Percentiles rank a stretch among this genome's conserved stretches.
Conservation (phyloP, 306 rosid species). For the Astragalus glycyphyllos region DNA sequence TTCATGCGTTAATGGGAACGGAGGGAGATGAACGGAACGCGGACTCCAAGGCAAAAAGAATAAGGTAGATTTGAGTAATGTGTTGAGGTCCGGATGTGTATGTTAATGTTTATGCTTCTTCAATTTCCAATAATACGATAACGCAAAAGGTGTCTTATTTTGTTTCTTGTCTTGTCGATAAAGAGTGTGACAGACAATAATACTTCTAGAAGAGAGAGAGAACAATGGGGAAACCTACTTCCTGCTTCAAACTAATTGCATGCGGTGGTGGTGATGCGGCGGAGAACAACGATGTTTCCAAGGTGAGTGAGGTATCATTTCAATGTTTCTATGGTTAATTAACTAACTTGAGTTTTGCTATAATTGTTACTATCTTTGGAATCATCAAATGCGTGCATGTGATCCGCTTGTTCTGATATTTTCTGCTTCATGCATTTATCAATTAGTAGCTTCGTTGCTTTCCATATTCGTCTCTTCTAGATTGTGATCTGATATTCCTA, state of each 20-base stretch:
- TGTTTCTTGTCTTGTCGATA: constrained; percentile 39
- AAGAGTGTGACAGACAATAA: background rate
- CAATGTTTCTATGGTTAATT: constrained; percentile 13
- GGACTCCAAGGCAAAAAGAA: constrained; percentile 52
- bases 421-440: constrained; percentile 30
- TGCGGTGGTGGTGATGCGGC: constrained; percentile 76
- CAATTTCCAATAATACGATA: constrained; percentile 62
- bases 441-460: background rate
- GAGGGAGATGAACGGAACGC: constrained; percentile 44
- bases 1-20: background rate
- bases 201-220: constrained; percentile 1
- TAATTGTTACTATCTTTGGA: background rate
- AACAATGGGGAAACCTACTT: constrained; percentile 69
- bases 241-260: constrained; percentile 83
- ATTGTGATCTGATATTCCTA: constrained; percentile 12
- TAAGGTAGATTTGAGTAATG: constrained; percentile 57
- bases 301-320: constrained; percentile 57
- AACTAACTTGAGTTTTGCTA: no score
- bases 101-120: constrained; percentile 35
- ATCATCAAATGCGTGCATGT: background rate
- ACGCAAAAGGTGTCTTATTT: constrained; percentile 46
- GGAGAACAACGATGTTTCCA: constrained; percentile 59
- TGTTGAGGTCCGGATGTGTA: constrained; percentile 84
- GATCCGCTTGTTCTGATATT: constrained; percentile 26
- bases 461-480: background rate